These are phyloP conservation scores for Solanum piurae DNA, from an alignment of 257 asterid species.

Conservation along the genomic window DNA sequence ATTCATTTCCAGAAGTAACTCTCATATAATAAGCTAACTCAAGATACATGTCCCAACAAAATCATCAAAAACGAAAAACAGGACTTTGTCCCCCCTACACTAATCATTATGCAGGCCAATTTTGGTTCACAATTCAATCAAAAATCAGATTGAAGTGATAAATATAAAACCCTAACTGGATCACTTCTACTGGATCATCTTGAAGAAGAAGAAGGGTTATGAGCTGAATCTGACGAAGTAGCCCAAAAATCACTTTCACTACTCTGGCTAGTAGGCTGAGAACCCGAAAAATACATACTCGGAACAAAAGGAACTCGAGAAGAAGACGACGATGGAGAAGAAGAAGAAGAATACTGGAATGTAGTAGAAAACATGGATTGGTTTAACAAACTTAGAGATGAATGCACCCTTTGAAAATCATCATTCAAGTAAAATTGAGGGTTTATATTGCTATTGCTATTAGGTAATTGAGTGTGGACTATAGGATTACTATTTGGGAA, in stretches of 20 bases:
- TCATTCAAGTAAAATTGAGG: background rate
- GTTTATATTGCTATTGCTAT: background rate
- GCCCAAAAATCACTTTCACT: background rate
- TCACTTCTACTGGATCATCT: background rate
- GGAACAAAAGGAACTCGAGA: background rate
- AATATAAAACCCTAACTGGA: background rate
- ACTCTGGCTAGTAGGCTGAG: background rate
- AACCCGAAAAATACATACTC: background rate
- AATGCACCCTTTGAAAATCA: background rate
- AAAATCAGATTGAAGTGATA: background rate
- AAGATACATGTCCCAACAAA: background rate
- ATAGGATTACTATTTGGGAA: conserved; percentile 1
- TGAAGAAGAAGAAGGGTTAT: conserved; percentile 10
- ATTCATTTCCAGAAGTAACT: background rate
- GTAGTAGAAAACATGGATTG: background rate
- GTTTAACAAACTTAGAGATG: background rate
- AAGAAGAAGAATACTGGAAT: background rate
- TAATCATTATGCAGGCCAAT: background rate
- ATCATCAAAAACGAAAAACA: background rate
- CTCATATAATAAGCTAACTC: background rate
- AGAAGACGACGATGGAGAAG: background rate
- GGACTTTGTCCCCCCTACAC: background rate
- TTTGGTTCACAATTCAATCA: background rate
- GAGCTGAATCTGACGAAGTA: conserved; percentile 3
- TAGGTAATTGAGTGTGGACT: conserved; percentile 1